A percentile compares a stretch with the other conserved stretches of the same genome.
Conservation (phyloP, 768 basidiomycete genomes). For the Lyophyllum atratum region DNA sequence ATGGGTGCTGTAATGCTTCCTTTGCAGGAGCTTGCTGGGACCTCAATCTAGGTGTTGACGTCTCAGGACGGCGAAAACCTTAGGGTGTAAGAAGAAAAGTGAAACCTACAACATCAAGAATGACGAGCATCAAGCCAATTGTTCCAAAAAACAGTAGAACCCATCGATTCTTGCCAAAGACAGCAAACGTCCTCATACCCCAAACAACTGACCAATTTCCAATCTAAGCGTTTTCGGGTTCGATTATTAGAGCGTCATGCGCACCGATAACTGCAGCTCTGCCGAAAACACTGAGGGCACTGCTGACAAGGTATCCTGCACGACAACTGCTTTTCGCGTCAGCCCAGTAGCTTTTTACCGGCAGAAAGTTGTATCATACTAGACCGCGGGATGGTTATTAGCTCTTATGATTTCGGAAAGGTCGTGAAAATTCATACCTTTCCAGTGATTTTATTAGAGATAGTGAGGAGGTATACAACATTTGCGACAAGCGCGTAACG, state of each 20-base stretch:
- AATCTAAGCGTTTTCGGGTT: too few species aligned
- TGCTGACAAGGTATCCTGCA: slow-evolving; percentile 26
- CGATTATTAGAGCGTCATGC: slow-evolving; percentile 2
- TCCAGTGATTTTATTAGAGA: slow-evolving; percentile 17
- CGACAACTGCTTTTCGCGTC: slow-evolving; percentile 21
- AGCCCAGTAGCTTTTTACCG: not conserved
- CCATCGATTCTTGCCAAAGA: slow-evolving; percentile 21
- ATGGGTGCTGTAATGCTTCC: slow-evolving; percentile 20
- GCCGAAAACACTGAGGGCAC: slow-evolving; percentile 30
- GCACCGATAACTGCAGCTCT: slow-evolving; percentile 28
- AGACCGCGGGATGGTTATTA: not conserved
- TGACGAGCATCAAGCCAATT: slow-evolving; percentile 22
- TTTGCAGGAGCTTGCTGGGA: slow-evolving; percentile 23
- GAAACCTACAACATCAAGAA: slow-evolving; percentile 25
- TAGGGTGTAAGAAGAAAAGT: not conserved
- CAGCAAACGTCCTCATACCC: slow-evolving; percentile 24
- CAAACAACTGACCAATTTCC: slow-evolving; percentile 11
- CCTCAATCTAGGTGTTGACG: slow-evolving; percentile 19
- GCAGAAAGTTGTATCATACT: not conserved
- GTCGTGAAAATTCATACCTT: not conserved
- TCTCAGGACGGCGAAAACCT: not conserved
- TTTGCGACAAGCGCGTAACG: slow-evolving; percentile 29
- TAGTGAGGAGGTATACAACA: slow-evolving; percentile 26
- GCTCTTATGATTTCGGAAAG: not conserved
- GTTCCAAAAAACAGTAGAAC: slow-evolving; percentile 23